Evolutionary conservation across 2,329 filamentous ascomycete species (phyloP), one percentile per base, ranked within the genome.

Genomic region (Pestalotiopsis sp.): DNA sequence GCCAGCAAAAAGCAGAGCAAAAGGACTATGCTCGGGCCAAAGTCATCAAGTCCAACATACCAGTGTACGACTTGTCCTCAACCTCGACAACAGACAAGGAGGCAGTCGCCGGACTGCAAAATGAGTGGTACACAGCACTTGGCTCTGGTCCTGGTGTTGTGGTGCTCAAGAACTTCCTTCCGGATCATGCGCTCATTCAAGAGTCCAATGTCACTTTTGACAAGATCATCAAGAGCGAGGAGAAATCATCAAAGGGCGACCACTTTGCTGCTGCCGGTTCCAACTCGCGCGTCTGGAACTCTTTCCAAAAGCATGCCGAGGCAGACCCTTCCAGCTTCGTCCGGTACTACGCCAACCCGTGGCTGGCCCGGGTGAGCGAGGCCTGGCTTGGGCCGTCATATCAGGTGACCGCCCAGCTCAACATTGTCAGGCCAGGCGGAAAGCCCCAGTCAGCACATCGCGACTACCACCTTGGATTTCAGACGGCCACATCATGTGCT

Each of bases 241-340:
- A 73, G 5, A 62, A 74, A 25, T 76, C 76, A 27, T 64, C 76
- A 1, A 84, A 85, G 65, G 89, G 89, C 25, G 89, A 91, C 76
- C 89, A 91, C 73, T 91, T 91, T 76, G 87, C 88, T 1, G 78
- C 82, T 4, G 81, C 82, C 2, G 85, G 85, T 25, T 82, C 83
- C 27, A 91, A 91, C 74, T 82, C 86, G 67, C 84, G 89, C 11
- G 90, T 91, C 79, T 91, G 89, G 89, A 91, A 91, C 78, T 88
- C 89, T 0, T 89, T 91, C 77, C 84, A 84, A 71, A 91, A 91
- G 74, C 89, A 91, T 73, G 85, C 83, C 23, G 75, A 86, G 2
- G 74, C 79, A 36, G 83, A 89, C 70, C 84, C 88, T 0, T 58
- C 74, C 0, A 87, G 84, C 0, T 91, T 91, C 73, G 70, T 86